Evolutionary conservation across 495 filamentous ascomycete genomes (phyloP).

Genomic region (Annulohypoxylon maeteangense): DNA sequence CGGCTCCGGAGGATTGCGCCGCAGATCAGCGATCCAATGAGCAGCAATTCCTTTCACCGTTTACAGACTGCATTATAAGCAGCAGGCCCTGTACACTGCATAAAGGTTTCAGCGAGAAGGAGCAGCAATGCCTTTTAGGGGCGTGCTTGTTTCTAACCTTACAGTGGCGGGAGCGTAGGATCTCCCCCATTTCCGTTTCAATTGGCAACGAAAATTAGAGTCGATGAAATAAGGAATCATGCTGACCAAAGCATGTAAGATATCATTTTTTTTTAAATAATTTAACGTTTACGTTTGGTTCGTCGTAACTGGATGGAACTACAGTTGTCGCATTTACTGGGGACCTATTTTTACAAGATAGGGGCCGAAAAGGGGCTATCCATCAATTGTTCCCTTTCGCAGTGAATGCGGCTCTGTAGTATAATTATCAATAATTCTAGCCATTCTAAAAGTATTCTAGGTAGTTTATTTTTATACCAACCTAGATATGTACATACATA

Average conservation of each 20-base stretch:
- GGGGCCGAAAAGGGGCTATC: slow-evolving; percentile 3
- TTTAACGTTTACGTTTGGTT: slow-evolving; percentile 9
- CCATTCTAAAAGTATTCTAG: not conserved
- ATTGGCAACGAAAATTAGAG: slow-evolving; percentile 20
- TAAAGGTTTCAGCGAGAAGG: slow-evolving; percentile 29
- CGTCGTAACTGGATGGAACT: slow-evolving; percentile 10
- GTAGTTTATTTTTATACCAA: no score
- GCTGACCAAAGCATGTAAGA: slow-evolving; percentile 6
- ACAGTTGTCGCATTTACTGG: slow-evolving; percentile 15
- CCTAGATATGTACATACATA: no score
- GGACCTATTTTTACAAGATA: slow-evolving; percentile 28
- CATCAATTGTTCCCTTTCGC: not conserved
- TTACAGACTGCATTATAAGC: slow-evolving; percentile 26
- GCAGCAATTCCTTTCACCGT: slow-evolving; percentile 27
- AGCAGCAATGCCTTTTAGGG: slow-evolving; percentile 31
- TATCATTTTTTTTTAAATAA: slow-evolving; percentile 3
- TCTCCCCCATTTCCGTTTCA: slow-evolving; percentile 24
- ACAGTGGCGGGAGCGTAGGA: slow-evolving; percentile 21
- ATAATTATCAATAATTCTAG: not conserved
- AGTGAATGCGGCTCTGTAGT: not conserved
- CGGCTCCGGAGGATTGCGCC: slow-evolving; percentile 24
- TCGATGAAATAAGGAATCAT: slow-evolving; percentile 25
- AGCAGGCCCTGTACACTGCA: not conserved
- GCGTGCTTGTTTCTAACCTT: slow-evolving; percentile 19
- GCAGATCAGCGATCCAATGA: slow-evolving; percentile 34